These are phyloP conservation scores for Dianthus caryophyllus DNA, from an alignment of 148 eudicot species.

Conservation along the genomic window DNA sequence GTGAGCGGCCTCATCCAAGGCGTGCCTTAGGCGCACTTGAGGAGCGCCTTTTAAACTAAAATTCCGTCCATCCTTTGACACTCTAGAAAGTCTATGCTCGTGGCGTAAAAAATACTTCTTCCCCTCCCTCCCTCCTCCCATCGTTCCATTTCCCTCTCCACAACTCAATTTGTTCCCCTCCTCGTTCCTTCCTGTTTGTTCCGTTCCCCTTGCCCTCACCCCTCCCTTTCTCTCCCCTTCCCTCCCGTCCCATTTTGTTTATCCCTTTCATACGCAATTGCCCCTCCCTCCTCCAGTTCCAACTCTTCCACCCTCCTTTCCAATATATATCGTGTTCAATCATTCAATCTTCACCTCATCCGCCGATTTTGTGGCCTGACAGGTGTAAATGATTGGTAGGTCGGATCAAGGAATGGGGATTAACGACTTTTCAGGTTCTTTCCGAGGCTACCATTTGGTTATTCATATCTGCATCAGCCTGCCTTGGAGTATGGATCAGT, in stretches of 20 bases:
- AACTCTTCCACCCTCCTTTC: constrained; percentile 15
- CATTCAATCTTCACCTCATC: constrained; percentile 10
- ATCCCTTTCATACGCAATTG: neutral
- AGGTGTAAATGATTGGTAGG: constrained; percentile 35
- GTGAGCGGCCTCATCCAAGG: too few relatives aligned
- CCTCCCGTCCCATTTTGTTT: neutral
- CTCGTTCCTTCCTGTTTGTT: neutral
- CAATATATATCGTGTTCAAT: constrained; percentile 8
- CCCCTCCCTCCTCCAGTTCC: neutral
- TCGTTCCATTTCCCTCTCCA: neutral
- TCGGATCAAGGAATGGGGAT: constrained; percentile 32
- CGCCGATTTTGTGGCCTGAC: constrained; percentile 24
- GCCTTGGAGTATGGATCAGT: constrained; percentile 34
- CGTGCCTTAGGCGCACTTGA: too few relatives aligned
- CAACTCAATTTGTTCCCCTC: neutral
- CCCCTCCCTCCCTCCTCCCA: constrained; percentile 3
- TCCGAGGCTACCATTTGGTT: constrained; percentile 24
- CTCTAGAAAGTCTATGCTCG: constrained; percentile 10
- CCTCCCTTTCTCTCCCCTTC: neutral
- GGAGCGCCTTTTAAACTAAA: too few relatives aligned
- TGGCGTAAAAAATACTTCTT: constrained; percentile 6
- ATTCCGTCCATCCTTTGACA: too few relatives aligned
- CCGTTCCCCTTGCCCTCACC: neutral
- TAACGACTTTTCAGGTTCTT: constrained; percentile 21
- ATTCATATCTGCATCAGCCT: constrained; percentile 29